Evolutionary conservation across 257 asterid genomes (phyloP).

Genomic region (Penstemon eatonii): DNA sequence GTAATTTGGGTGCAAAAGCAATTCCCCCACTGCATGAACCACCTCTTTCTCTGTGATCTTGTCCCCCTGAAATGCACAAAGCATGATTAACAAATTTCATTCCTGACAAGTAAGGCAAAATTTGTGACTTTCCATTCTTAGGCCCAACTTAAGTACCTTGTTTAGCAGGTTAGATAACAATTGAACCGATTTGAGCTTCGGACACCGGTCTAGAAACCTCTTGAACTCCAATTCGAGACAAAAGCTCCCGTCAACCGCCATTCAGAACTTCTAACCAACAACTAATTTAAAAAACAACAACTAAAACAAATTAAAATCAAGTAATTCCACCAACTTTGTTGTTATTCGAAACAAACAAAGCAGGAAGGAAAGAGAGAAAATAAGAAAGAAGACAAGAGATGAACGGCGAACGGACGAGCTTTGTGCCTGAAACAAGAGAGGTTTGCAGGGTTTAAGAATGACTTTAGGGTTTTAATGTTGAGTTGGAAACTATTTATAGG

Average conservation of each 20-base stretch:
- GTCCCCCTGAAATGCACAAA: slow-evolving; percentile 49
- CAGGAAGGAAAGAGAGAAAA: neutral
- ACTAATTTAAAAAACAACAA: neutral
- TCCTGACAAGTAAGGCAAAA: slow-evolving; percentile 10
- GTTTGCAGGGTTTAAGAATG: slow-evolving; percentile 27
- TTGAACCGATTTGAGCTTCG: slow-evolving; percentile 51
- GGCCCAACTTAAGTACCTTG: slow-evolving; percentile 47
- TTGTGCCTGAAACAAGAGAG: neutral
- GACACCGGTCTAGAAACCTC: slow-evolving; percentile 65
- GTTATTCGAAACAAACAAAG: neutral
- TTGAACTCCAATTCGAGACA: slow-evolving; percentile 51
- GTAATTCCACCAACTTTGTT: neutral
- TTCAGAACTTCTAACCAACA: slow-evolving; percentile 22
- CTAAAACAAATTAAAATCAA: neutral
- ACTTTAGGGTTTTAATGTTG: slow-evolving; percentile 36
- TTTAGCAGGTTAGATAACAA: slow-evolving; percentile 44
- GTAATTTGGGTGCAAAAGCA: slow-evolving; percentile 79
- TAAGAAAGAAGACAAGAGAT: neutral
- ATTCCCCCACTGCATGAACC: slow-evolving; percentile 59
- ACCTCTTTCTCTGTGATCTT: slow-evolving; percentile 66
- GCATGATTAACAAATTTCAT: slow-evolving; percentile 8
- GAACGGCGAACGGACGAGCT: too few relatives aligned
- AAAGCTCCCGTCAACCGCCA: slow-evolving; percentile 82
- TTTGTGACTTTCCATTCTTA: neutral
- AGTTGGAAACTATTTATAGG: neutral